Percentiles rank a stretch among this genome's conserved stretches.
Conservation (phyloP, 2,329 filamentous ascomycete species). For the Fusarium subglutinans region DNA sequence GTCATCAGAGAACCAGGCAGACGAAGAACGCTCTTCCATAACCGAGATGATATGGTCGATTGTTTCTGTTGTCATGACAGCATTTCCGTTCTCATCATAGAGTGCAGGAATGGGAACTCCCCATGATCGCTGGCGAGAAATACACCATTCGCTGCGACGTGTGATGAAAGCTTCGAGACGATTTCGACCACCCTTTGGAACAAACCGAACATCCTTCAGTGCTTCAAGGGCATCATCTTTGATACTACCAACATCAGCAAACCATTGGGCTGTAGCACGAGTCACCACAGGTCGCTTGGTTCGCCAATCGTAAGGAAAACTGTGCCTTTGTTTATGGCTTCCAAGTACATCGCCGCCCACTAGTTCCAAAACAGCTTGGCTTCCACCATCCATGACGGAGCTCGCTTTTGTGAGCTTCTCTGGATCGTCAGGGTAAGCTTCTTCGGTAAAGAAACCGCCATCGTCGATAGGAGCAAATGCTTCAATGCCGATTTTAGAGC, state of each 20-base stretch:
- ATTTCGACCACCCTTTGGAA: conserved; percentile 77
- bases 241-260: conserved; percentile 88
- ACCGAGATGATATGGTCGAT: conserved; percentile 86
- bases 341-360: conserved; percentile 73
- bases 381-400: conserved; percentile 76
- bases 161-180: conserved; percentile 87
- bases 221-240: conserved; percentile 77
- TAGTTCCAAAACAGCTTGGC: conserved; percentile 73
- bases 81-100: conserved; percentile 76
- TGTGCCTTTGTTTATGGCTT: conserved; percentile 80
- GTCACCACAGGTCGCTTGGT: conserved; percentile 93
- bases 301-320: conserved; percentile 98
- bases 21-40: conserved; percentile 80
- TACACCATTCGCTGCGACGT: conserved; percentile 95
- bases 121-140: conserved; percentile 95
- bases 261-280: conserved; percentile 96
- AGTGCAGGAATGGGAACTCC: conserved; percentile 95
- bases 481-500: conserved; percentile 73
- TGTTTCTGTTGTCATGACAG: conserved; percentile 80
- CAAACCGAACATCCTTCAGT: conserved; percentile 77
- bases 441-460: conserved; percentile 80
- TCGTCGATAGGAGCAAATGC: conserved; percentile 87
- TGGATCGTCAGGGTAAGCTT: conserved; percentile 78
- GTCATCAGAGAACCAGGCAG: conserved; percentile 93
- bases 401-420: conserved; percentile 71